Evolutionary conservation across 352 stramenopile genomes (phyloP), one percentile per base, ranked within the genome.

Genomic region (Phytopythium aichiense): DNA sequence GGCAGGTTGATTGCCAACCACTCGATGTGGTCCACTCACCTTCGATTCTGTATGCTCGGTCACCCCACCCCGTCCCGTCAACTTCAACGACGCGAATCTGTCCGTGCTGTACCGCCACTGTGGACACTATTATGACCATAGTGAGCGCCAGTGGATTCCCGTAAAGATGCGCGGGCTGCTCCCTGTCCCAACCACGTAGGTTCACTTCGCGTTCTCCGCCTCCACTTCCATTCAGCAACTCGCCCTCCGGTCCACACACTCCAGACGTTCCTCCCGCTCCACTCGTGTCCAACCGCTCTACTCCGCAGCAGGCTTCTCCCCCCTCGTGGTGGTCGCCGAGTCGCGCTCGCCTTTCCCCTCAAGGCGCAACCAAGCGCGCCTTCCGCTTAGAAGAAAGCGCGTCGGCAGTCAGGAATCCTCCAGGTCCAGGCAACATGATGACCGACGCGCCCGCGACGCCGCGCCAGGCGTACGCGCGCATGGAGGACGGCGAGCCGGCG

Each of bases 401-500:
- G 42, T 5, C 42, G n/a, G 40, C 42, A 49, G 42, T 49, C 16
- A 6, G 42, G 42, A 49, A 49, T 49, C 42, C 15, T n/a, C 42
- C n/a, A 6, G 5, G n/a, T 23, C 15, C n/a, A 22, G 20, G 20
- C 20, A 37, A 40, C n/a, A 71, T 61, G 30, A 70, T 72, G 62
- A 33, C 52, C 33, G 63, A 73, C 64, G 52, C 49, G 23, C 70
- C 73, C 6, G 43, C 12, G 6, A 77, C 73, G 28, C 73, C 73
- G 1, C 63, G 63, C 53, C 64, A 73, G 38, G 61, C 59, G n/a
- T 81, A 63, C 55, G 68, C 54, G 64, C 70, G 73, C 45, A 66
- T 81, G 60, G 71, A 79, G 43, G 73, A 81, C 49, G 48, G 62
- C 48, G 55, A 64, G 22, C 7, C 56, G 9, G 64, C 67, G 60